Evolutionary conservation across 1,284 basidiomycete genomes (phyloP).

Genomic region (Inonotus obliquus): DNA sequence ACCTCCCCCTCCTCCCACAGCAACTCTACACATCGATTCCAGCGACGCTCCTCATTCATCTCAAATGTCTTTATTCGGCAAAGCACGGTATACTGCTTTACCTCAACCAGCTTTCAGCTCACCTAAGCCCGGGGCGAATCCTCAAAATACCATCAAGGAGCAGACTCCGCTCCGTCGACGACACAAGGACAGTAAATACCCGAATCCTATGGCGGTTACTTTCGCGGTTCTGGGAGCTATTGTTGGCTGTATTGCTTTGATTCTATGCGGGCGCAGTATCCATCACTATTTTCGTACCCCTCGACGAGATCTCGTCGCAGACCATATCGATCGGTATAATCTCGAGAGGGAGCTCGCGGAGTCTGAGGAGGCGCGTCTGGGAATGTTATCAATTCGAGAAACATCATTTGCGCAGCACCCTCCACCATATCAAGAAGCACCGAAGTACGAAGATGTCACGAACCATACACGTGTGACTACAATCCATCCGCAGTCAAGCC

Average conservation of each 20-base stretch:
- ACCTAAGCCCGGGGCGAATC: background rate
- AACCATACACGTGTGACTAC: background rate
- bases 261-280: conserved; percentile 37
- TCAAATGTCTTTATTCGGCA: background rate
- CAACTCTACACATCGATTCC: background rate
- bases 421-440: conserved; percentile 14
- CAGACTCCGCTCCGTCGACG: background rate
- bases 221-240: conserved; percentile 46
- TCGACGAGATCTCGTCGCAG: conserved; percentile 38
- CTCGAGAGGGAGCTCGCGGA: conserved; percentile 51
- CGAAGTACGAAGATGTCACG: conserved; percentile 11
- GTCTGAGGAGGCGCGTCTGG: conserved; percentile 24
- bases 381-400: background rate
- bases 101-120: background rate
- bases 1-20: background rate
- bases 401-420: background rate
- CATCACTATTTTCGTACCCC: conserved; percentile 43
- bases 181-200: background rate
- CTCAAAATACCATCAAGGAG: background rate
- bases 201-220: conserved; percentile 34
- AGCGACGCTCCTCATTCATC: background rate
- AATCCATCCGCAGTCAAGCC: background rate
- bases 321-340: conserved; percentile 38
- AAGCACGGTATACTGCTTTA: background rate
- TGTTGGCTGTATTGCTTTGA: conserved; percentile 30